Base-by-base conservation (phyloP, 345 rosid species). In the Triadica sebifera region DNA sequence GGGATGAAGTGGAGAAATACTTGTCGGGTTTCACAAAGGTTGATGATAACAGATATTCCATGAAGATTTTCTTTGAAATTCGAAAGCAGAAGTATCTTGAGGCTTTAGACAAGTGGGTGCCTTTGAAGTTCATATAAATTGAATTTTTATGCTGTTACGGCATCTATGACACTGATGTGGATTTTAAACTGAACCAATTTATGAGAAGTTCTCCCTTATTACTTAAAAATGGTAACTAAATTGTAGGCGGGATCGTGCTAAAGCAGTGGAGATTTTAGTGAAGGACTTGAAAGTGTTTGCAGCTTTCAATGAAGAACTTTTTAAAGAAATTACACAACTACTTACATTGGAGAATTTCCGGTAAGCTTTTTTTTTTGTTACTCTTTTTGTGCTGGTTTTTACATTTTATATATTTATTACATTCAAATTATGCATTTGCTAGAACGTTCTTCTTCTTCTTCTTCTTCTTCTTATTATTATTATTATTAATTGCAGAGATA, bases 11-110 rank as follows among this genome's bases (percentile, higher is more conserved):
- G 49, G 97, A 92, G 82, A 88, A 89, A 84, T 92, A 90, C 78
- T 76, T 92, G 3, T 88, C 92, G 43, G 97, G 97, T 9, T 92
- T 92, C 74, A 92, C 93, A 0, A 88, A 88, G 76, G 89, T 88
- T 24, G 94, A 88, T 72, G 96, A 90, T 65, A 90, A 90, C 69
- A 83, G 91, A 87, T 90, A 92, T 77, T 92, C 98, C 19, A 90
- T 93, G 94, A 93, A 89, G 81, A 93, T 89, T 74, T 93, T 93
- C 85, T 90, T 93, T 0, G 98, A 93, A 84, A 89, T 93, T 71
- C 89, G 96, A 25, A 93, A 93, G 81, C 98, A 93, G 87, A 93
- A 93, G 80, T 93, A 89, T 73, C 90, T 93, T 45, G 98, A 93
- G 79, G 96, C 98, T 68, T 79, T 93, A 52, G 98, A 93, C 81